These are phyloP conservation scores for Cystobasidium pallidum DNA, from an alignment of 1,284 basidiomycete genomes.

Conservation along the genomic window DNA sequence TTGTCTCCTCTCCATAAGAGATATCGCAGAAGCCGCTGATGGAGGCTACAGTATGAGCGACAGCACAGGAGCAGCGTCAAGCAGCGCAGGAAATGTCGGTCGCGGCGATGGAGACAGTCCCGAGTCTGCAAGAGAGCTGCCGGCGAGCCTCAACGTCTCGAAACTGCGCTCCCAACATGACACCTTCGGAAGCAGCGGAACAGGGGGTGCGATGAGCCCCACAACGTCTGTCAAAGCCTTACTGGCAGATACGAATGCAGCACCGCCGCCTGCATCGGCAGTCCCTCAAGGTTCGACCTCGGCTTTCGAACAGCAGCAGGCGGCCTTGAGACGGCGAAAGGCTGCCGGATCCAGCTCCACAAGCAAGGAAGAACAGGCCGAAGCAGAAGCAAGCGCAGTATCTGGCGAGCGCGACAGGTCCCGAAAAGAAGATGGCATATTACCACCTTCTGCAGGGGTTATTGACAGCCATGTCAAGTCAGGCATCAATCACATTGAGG, in stretches of 20 bases:
- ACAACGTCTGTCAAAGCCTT: conserved; percentile 36
- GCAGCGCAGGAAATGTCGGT: too few relatives aligned
- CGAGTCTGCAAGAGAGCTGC: not conserved
- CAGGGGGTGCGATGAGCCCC: conserved; percentile 16
- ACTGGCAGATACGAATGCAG: conserved; percentile 42
- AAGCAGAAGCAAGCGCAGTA: not conserved
- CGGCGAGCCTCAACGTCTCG: conserved; percentile 12
- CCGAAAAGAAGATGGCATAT: not conserved
- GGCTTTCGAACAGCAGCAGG: conserved; percentile 21
- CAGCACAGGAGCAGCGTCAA: not conserved
- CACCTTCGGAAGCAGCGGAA: not conserved
- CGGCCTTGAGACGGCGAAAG: not conserved
- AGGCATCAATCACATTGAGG: not conserved
- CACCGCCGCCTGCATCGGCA: conserved; percentile 21
- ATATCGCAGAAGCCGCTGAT: not conserved
- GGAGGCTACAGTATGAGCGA: not conserved
- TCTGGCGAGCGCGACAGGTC: not conserved
- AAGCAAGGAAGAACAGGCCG: conserved; percentile 3
- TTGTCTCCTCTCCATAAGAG: not conserved
- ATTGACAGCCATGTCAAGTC: not conserved
- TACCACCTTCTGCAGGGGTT: not conserved
- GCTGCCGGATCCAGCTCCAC: not conserved
- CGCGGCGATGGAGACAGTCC: not conserved
- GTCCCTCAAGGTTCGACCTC: not conserved
- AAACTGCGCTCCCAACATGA: conserved; percentile 10